Evolutionary conservation across 1,139 yeast genomes (phyloP), one percentile per base, ranked within the genome.

Genomic region (Suhomyces guaymorum): DNA sequence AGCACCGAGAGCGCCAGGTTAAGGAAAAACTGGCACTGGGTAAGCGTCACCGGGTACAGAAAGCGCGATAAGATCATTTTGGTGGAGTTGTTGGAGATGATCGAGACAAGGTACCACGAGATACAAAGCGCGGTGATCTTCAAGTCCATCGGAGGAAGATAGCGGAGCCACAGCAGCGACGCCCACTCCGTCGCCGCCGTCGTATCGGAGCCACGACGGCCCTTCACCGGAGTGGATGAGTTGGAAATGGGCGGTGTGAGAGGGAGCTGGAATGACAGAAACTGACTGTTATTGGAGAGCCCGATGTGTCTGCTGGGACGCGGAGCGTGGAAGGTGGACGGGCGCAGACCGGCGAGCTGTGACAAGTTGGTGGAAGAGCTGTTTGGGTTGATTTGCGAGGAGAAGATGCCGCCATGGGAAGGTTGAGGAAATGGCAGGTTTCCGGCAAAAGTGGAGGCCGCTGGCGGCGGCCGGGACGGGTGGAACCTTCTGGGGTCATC

Each of bases 51-150:
- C 1, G 97, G 96, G 55, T 82, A 84, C 30, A 75, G 76, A 57
- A 82, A 87, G 31, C 70, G 69, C 42, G 70, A 76, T 41, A 90
- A 63, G 34, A 90, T 86, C 35, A 80, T 64, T 56, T 90, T 90
- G 37, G 94, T 81, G 28, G 92, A 70, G 49, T 88, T 87, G 49
- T 82, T 83, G 5, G 96, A 84, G 12, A 89, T 59, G 10, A 94
- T 89, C 24, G 94, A 82, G n/a, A 82, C 68, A 21, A 78, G 54
- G 59, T 90, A 90, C 97, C 97, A 90, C 22, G 74, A 52, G 7
- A 73, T 51, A 56, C 97, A 90, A 24, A 84, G 46, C 25, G 61
- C 35, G 11, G 58, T 48, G 17, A 67, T 55, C 35, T 57, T 57
- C 39, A 55, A 23, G 41, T 66, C 55, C 25, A 62, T 43, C 2